Base-by-base conservation (phyloP, 768 basidiomycete genomes). In the Pulveroboletus ravenelii region DNA sequence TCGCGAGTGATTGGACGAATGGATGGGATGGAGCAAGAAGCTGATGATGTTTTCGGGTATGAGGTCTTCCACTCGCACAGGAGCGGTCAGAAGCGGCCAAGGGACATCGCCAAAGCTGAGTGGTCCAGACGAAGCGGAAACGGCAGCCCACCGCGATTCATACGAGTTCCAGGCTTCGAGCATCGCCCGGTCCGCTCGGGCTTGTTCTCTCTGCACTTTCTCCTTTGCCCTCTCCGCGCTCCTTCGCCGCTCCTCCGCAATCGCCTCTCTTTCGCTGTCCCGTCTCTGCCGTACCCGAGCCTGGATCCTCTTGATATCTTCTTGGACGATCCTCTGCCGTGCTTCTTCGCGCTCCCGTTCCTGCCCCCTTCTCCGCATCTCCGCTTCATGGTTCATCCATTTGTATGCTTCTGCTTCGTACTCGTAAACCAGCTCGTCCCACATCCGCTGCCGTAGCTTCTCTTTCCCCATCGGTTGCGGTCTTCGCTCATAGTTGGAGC, bases 21-120 rank as follows among this genome's bases (percentile, higher is more conserved):
- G 87, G 14, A 71, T 53, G n/a, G 78, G 73, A 20, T 84, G 85
- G 36, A 87, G 66, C 40, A 92, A 68, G 64, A 91, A 88, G 42
- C 64, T 61, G 17, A 70, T 63, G 43, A 90, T 76, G n/a, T 72
- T 72, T n/a, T 73, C 70, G 7, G 77, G 68, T 10, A 74, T 75
- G 48, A 91, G 73, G 45, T 80, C 81, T 29, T 73, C 76, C 3
- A 70, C 68, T 38, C 58, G 62, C 18, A 56, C 57, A n/a, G 82
- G 80, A 12, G 64, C 58, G 12, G 61, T 54, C 44, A 75, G 64
- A 52, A 80, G 56, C 31, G 88, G 88, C 89, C 89, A 92, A 10
- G 89, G 89, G 42, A 88, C 79, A 41, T 72, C 74, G 37, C 71
- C 66, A 72, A 91, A 89, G 0, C 70, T 67, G 40, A 89, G 70